Percentiles rank a stretch among this genome's conserved stretches.
These are phyloP conservation scores for Chalaropsis thielavioides DNA, from an alignment of 2,329 filamentous ascomycete species.

Conservation along the genomic window DNA sequence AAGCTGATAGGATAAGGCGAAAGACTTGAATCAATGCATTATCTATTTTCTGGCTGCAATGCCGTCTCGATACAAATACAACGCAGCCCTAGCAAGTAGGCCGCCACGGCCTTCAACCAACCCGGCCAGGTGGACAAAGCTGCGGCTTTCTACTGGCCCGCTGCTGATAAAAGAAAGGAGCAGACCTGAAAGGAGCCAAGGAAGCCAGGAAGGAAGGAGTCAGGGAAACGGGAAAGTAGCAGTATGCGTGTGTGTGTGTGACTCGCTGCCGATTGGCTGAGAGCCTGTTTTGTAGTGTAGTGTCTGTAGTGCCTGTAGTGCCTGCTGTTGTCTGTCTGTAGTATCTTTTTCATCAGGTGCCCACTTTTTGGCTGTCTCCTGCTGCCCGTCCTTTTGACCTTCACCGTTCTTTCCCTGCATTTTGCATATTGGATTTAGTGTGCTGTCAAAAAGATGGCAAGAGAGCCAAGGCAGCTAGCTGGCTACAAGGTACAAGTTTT, in stretches of 20 bases:
- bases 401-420: neutral
- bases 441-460: conserved; percentile 5
- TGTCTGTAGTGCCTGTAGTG: neutral
- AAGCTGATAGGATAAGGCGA: neutral
- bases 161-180: neutral
- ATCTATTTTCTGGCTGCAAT: neutral
- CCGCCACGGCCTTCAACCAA: too few relatives aligned
- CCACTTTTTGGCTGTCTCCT: conserved; percentile 4
- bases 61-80: neutral
- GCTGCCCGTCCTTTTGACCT: neutral
- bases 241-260: too few relatives aligned
- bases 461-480: neutral
- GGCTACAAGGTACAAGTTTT: neutral
- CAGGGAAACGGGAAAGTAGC: neutral
- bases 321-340: neutral
- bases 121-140: neutral
- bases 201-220: neutral
- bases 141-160: neutral
- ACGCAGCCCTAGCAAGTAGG: neutral
- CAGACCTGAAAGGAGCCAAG: neutral
- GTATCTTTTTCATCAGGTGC: neutral
- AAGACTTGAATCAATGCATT: neutral
- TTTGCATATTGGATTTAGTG: neutral
- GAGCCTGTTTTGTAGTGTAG: neutral
- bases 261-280: neutral